These are phyloP conservation scores for Monosporascus sp. DNA, from an alignment of 2,329 filamentous ascomycete species.

Conservation along the genomic window DNA sequence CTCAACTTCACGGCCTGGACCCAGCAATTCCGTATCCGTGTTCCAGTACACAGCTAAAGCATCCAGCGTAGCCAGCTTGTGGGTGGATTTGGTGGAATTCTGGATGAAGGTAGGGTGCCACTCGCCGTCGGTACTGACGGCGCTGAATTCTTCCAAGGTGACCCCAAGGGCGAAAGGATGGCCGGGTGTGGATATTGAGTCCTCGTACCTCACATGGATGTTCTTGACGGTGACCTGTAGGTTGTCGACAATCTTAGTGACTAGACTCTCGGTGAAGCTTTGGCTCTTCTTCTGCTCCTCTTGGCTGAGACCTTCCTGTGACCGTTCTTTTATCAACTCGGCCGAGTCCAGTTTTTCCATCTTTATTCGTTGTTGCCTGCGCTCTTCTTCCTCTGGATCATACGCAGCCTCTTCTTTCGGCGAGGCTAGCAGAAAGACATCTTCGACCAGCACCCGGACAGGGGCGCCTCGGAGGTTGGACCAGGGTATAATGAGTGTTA, in stretches of 20 bases:
- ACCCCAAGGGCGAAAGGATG: slow-evolving; percentile 92
- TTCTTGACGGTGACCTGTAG: slow-evolving; percentile 97
- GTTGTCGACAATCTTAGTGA: slow-evolving; percentile 97
- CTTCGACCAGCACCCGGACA: slow-evolving; percentile 90
- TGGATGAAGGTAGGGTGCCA: slow-evolving; percentile 98
- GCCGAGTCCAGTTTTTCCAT: slow-evolving; percentile 98
- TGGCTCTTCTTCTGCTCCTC: slow-evolving; percentile 98
- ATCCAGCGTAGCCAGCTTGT: slow-evolving; percentile 89
- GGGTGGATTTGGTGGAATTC: slow-evolving; percentile 72
- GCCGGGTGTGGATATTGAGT: slow-evolving; percentile 88
- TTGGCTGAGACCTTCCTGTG: slow-evolving; percentile 84
- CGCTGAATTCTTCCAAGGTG: slow-evolving; percentile 93
- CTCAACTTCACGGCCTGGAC: slow-evolving; percentile 70
- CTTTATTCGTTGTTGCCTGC: slow-evolving; percentile 82
- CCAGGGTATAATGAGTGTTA: slow-evolving; percentile 94
- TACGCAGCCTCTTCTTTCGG: slow-evolving; percentile 94
- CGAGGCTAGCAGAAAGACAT: slow-evolving; percentile 92
- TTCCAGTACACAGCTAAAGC: slow-evolving; percentile 97
- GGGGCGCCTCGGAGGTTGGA: slow-evolving; percentile 93
- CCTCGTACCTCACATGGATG: slow-evolving; percentile 96
- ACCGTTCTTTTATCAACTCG: slow-evolving; percentile 87
- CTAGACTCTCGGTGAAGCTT: slow-evolving; percentile 91
- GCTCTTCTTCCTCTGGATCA: slow-evolving; percentile 86
- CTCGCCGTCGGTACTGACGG: slow-evolving; percentile 87
- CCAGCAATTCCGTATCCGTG: slow-evolving; percentile 80